phyloP scores from a whole-genome alignment of 2,329 filamentous ascomycete genomes.

The Fusarium musae region DNA sequence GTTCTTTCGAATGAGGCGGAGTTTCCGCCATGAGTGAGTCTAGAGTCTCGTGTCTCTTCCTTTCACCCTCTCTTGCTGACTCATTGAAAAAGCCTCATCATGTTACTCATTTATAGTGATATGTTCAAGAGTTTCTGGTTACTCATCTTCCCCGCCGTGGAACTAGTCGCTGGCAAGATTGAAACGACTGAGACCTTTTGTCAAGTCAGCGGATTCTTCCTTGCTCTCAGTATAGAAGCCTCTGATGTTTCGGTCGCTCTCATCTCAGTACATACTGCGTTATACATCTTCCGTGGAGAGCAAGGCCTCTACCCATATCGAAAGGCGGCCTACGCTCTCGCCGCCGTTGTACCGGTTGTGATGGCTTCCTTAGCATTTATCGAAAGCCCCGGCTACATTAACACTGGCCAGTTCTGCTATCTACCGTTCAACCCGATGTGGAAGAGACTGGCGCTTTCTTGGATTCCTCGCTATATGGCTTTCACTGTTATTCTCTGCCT shows the following conservation, averaged over 20 bases:
- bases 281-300: constrained; percentile 74
- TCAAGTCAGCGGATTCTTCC: constrained; percentile 75
- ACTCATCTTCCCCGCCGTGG: constrained; percentile 71
- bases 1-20: constrained; percentile 78
- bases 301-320: constrained; percentile 77
- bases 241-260: constrained; percentile 78
- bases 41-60: constrained; percentile 44
- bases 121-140: constrained; percentile 77
- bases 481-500: constrained; percentile 71
- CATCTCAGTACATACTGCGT: constrained; percentile 77
- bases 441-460: constrained; percentile 75
- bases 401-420: constrained; percentile 75
- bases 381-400: constrained; percentile 66
- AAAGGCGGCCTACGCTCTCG: constrained; percentile 66
- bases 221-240: constrained; percentile 73
- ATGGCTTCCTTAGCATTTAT: constrained; percentile 73
- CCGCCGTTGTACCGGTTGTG: constrained; percentile 67
- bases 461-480: constrained; percentile 79
- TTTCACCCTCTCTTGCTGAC: constrained; percentile 8
- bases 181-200: constrained; percentile 67
- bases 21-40: constrained; percentile 71
- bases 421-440: constrained; percentile 74
- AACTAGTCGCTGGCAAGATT: constrained; percentile 64
- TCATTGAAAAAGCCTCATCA: constrained; percentile 68
- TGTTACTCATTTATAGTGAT: constrained; percentile 78